Evolutionary conservation across 2,329 filamentous ascomycete genomes (phyloP).

Genomic region (Pleurostoma richardsiae): DNA sequence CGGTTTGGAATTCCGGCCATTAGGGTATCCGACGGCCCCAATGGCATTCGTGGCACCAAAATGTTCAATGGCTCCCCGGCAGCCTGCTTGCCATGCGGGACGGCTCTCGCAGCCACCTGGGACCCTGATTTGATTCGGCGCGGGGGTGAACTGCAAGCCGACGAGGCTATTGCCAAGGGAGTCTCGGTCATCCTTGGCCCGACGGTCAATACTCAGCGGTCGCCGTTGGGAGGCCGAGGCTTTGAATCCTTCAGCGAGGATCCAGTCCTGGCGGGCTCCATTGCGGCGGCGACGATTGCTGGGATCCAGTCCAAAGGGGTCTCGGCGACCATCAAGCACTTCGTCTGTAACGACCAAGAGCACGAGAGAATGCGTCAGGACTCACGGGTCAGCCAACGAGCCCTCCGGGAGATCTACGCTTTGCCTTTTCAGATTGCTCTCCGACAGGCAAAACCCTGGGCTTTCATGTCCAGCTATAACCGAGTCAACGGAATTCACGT

Average conservation of each 20-base stretch:
- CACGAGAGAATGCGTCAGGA: conserved; percentile 25
- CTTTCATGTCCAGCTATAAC: conserved; percentile 33
- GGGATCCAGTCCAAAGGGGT: conserved; percentile 30
- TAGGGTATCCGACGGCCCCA: background rate
- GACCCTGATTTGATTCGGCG: background rate
- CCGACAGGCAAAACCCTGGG: conserved; percentile 23
- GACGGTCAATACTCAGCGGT: conserved; percentile 38
- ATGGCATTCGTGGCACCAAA: background rate
- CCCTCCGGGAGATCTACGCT: conserved; percentile 30
- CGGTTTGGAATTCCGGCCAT: background rate
- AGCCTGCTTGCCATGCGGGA: background rate
- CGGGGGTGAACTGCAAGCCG: background rate
- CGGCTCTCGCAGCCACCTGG: background rate
- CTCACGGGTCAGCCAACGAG: conserved; percentile 26
- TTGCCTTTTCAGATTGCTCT: conserved; percentile 30
- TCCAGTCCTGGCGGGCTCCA: conserved; percentile 33
- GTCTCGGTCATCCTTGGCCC: conserved; percentile 68
- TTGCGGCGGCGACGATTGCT: conserved; percentile 31
- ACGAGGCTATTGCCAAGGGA: conserved; percentile 45
- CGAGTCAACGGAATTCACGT: conserved; percentile 31
- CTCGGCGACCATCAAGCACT: conserved; percentile 31
- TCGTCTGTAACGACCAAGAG: conserved; percentile 32
- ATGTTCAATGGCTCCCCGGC: background rate
- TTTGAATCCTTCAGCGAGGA: conserved; percentile 39
- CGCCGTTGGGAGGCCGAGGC: conserved; percentile 34